Base-by-base conservation (phyloP, 2,329 filamentous ascomycete genomes). In the Hypoxylon sp. region DNA sequence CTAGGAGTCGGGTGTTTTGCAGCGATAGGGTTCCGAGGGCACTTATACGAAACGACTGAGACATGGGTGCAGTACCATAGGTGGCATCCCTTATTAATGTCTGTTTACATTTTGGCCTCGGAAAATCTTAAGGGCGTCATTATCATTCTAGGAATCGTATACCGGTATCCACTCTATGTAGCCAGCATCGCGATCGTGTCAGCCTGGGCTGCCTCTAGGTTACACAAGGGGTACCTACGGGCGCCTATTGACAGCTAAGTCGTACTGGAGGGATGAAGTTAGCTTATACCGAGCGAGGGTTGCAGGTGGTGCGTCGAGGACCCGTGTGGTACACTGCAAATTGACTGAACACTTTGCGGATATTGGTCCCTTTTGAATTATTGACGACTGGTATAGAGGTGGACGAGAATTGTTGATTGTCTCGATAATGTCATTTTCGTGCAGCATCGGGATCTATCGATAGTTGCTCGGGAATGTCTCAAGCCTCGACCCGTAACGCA, bases 11-110 rank as follows among this genome's bases (percentile, higher is more conserved):
- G 51, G 17, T 56, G 27, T 64, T 60, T 44, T 47, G 56, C 55
- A 58, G 35, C 54, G 47, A 52, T 51, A 72, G 39, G 62, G 21
- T 68, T 61, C 70, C 54, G 66, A 61, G 47, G 60, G 60, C 42
- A 57, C 65, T 55, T 32, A 56, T 56, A 53, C 15, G 39, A 17
- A 48, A 39, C 8, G 2, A 24, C 27, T 69, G 59, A 69, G 63
- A 69, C 67, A 69, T 48, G 32, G 39, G 10, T 24, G 32, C 31
- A 27, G 21, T 52, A 56, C 39, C 48, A 17, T 17, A 35, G 21
- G 13, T 19, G 17, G 29, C 19, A 54, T 69, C 67, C 67, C 67
- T 69, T 42, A 53, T 29, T 47, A 47, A 44, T 60, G 59, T 53
- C 24, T 60, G 35, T 44, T 57, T 37, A 31, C 15, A 42, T 31